A percentile compares a stretch with the other conserved stretches of the same genome.
These are phyloP conservation scores for Ormosia emarginata DNA, from an alignment of 306 rosid genomes.

Conservation along the genomic window DNA sequence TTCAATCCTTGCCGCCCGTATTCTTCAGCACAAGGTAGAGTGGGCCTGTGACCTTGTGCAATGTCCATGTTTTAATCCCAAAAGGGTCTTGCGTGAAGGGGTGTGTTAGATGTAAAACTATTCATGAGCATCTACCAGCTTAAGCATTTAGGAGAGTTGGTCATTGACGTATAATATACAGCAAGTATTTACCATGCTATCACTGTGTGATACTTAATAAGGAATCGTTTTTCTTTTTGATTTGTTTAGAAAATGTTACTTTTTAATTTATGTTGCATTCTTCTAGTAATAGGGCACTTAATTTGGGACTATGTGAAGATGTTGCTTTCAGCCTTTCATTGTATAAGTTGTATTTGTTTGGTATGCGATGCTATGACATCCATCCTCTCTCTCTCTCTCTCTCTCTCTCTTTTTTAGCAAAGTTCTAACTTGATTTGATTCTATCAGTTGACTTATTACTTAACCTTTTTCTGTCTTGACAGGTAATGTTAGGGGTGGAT, in stretches of 20 bases:
- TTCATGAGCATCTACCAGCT: background rate
- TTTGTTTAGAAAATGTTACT: background rate
- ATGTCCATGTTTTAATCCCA: background rate
- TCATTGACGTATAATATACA: background rate
- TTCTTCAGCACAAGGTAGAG: background rate
- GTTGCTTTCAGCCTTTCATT: background rate
- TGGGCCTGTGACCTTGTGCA: background rate
- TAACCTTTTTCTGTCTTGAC: slow-evolving; percentile 31
- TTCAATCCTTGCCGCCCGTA: background rate
- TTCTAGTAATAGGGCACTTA: background rate
- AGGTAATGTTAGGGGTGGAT: slow-evolving; percentile 95
- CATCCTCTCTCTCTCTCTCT: background rate
- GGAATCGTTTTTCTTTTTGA: background rate
- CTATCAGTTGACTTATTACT: background rate
- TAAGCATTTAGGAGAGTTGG: background rate
- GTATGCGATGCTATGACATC: background rate
- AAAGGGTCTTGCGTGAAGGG: background rate
- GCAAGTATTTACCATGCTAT: slow-evolving; percentile 1
- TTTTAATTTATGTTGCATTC: background rate
- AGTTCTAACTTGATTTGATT: background rate
- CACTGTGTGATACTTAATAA: background rate
- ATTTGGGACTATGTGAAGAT: background rate
- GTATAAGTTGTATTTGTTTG: background rate
- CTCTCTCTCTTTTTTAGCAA: background rate
- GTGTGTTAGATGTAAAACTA: background rate